Base-by-base conservation (phyloP, 495 filamentous ascomycete species). In the Pyrenula aspistea region DNA sequence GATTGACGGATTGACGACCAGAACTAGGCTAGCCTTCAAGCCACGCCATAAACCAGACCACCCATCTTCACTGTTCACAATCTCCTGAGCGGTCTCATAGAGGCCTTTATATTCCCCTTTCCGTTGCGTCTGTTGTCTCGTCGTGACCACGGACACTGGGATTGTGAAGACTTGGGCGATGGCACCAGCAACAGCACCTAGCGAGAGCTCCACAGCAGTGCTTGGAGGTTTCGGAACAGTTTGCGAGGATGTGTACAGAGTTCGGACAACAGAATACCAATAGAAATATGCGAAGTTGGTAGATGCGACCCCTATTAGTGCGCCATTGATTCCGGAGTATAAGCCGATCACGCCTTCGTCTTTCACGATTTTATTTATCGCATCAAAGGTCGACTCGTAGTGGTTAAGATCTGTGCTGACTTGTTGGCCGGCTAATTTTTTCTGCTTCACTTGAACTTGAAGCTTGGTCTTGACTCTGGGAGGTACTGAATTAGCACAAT, bases 221-320 rank as follows among this genome's bases (percentile, higher is more conserved):
- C 85, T 82, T 15, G 91, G 91, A 20, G 83, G 73, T 25, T 74
- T 77, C 1, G 79, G 65, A n/a, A 76, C 57, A 58, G 79, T 81
- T 58, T 79, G 77, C 25, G 81, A 86, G 25, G 82, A 79, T 66
- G 91, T 71, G 67, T 96, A 97, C 42, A 96, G 71, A 12, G 80
- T 81, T 49, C 93, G 85, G 12, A 96, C 89, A 19, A 90, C 68
- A 21, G 89, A 91, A 70, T 99, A 97, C 93, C 93, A 99, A 76
- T 97, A 99, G 66, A 99, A 99, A 72, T 99, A 99, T 58, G 93
- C 93, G 66, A 99, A 99, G 67, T 99, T 99, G 56, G 91, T 97
- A 12, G 91, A 96, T 8, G 89, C 92, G 12, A 97, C 94, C 49
- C 93, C 93, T 19, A 96, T 71, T 11, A 99, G 77, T 4, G 89